Evolutionary conservation across 2,329 filamentous ascomycete species (phyloP).

Genomic region (Nothophoma quercina): DNA sequence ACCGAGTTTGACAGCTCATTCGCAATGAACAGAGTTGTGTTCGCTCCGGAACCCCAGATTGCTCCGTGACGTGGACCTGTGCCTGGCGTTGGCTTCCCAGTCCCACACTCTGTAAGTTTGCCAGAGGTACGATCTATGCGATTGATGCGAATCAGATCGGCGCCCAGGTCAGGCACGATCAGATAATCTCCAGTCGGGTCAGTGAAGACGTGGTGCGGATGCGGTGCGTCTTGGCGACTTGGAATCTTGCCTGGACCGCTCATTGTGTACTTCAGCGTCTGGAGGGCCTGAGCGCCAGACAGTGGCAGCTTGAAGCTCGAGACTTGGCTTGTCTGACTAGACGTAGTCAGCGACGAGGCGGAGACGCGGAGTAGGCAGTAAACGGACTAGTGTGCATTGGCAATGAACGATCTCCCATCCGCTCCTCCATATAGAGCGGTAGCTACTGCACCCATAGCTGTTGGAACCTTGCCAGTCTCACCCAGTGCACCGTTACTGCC

Average conservation of each 20-base stretch:
- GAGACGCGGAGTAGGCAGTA: background rate
- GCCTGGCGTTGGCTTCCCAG: conserved; percentile 53
- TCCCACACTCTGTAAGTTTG: conserved; percentile 55
- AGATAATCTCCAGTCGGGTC: conserved; percentile 61
- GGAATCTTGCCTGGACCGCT: conserved; percentile 53
- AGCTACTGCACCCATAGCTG: conserved; percentile 36
- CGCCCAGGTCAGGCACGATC: conserved; percentile 62
- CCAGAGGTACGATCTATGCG: conserved; percentile 57
- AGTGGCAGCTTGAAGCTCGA: conserved; percentile 48
- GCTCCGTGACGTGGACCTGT: conserved; percentile 63
- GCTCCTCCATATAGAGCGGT: conserved; percentile 39
- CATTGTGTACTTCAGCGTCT: conserved; percentile 43
- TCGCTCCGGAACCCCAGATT: conserved; percentile 55
- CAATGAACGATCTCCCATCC: conserved; percentile 41
- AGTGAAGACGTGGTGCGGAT: conserved; percentile 62
- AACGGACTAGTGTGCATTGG: conserved; percentile 43
- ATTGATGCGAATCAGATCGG: conserved; percentile 64
- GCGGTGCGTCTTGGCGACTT: conserved; percentile 62
- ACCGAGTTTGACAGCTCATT: conserved; percentile 47
- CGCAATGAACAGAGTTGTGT: conserved; percentile 40
- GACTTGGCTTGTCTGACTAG: conserved; percentile 39
- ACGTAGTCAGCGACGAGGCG: conserved; percentile 3
- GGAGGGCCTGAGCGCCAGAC: conserved; percentile 34
- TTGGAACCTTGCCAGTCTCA: conserved; percentile 30
- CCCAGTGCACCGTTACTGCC: conserved; percentile 37